Percentiles rank a stretch among this genome's conserved stretches.
phyloP scores from a whole-genome alignment of 352 stramenopile species.

The Blastocystis sp. region DNA sequence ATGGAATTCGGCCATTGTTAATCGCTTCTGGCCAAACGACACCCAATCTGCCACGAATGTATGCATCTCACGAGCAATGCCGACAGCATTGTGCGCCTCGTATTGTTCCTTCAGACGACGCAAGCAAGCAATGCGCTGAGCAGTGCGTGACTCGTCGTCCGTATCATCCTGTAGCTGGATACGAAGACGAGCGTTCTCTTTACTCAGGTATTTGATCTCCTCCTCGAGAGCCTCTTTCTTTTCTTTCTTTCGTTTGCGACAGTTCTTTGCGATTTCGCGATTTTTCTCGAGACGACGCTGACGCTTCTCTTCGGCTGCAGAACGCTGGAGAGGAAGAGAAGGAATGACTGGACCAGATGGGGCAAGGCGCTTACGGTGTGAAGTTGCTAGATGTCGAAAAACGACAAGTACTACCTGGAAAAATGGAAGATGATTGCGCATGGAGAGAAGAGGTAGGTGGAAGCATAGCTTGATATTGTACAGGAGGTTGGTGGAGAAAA shows the following conservation, averaged over 20 bases:
- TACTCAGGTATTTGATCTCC: conserved; percentile 56
- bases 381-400: neutral
- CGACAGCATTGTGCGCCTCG: neutral
- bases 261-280: conserved; percentile 64
- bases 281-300: conserved; percentile 64
- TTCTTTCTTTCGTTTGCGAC: conserved; percentile 64
- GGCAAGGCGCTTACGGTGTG: neutral
- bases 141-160: conserved; percentile 25
- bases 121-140: conserved; percentile 40
- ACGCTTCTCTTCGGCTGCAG: neutral
- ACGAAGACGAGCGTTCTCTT: conserved; percentile 61
- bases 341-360: neutral
- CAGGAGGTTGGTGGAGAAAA: neutral
- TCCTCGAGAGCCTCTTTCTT: conserved; percentile 58
- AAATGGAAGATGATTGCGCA: neutral
- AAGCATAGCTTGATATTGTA: neutral
- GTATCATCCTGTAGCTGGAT: conserved; percentile 61
- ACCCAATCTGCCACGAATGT: conserved; percentile 62
- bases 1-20: conserved; percentile 63
- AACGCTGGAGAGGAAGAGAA: neutral
- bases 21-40: conserved; percentile 61
- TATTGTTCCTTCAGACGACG: conserved; percentile 1
- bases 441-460: neutral
- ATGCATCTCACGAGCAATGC: conserved; percentile 35
- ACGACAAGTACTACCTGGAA: neutral